phyloP scores from a whole-genome alignment of 192 early-diverging fungal genomes.

The Gryganskiella cystojenkinii region DNA sequence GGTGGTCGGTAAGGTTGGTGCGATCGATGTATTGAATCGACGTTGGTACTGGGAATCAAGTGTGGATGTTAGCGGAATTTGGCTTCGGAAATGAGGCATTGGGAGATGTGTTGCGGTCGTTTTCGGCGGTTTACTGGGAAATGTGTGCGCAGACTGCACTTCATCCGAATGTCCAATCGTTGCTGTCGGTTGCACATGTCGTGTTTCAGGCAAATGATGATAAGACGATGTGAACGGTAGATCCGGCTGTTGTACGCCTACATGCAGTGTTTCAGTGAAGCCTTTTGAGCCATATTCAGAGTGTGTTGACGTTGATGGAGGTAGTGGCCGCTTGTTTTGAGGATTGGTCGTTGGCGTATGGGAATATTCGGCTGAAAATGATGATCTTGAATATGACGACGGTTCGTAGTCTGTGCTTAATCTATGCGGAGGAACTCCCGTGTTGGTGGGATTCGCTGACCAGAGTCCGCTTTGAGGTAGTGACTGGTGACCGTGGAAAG shows the following conservation, averaged over 20 bases:
- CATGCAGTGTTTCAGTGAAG: neutral
- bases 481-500: neutral
- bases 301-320: neutral
- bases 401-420: too few species aligned
- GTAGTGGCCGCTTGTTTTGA: neutral
- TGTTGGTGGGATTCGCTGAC: too few species aligned
- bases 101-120: slow-evolving; percentile 7
- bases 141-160: neutral
- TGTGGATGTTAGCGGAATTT: slow-evolving; percentile 10
- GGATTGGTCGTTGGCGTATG: too few species aligned
- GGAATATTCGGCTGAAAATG: too few species aligned
- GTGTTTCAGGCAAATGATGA: too few species aligned
- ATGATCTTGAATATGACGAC: too few species aligned
- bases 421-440: too few species aligned
- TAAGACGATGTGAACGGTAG: too few species aligned
- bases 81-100: slow-evolving; percentile 45
- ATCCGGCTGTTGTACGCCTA: neutral
- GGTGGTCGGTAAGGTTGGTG: neutral
- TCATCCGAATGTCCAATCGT: too few species aligned
- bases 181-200: neutral
- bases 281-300: neutral
- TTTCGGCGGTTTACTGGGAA: neutral
- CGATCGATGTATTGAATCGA: slow-evolving; percentile 3
- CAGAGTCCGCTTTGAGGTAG: too few species aligned
- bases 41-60: slow-evolving; percentile 18